Evolutionary conservation across 78 protist genomes (phyloP), one percentile per base, ranked within the genome.

Genomic region (Pigoraptor vietnamica): DNA sequence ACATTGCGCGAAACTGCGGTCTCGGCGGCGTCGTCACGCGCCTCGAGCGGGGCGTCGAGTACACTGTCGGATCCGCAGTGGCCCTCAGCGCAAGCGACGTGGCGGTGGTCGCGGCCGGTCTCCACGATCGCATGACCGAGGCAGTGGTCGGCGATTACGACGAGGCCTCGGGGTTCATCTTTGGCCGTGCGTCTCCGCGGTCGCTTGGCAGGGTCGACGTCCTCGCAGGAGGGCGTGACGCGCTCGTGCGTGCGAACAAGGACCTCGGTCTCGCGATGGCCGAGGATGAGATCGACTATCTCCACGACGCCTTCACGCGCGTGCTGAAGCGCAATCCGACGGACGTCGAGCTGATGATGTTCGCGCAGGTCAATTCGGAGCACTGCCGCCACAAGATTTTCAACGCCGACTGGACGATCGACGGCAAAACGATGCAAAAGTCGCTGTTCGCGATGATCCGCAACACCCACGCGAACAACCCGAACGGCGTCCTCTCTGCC

Each of bases 81-180:
- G 1, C 84, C 84, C 35, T 81, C n/a, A 23, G 14, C 1, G 35
- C 21, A 2, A 24, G 25, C 34, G 84, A 29, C 84, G n/a, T 81
- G 10, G 34, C 33, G 34, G 34, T 24, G 35, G 33, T 81, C 14
- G 84, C n/a, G 14, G 84, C 35, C 1, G 33, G 33, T 1, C 84
- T 29, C 14, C 97, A 97, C 89, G 99, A 97, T 81, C 95, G 97
- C 40, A 97, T 97, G 99, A 97, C 98, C 79, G 96, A 97, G 95
- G n/a, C n/a, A n/a, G 55, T 83, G 39, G 89, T 88, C 24, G 95
- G 93, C 93, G 55, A 1, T 34, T 21, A 6, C 14, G 34, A 24
- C 34, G n/a, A 23, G 24, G n/a, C 14, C 84, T 23, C 25, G 14
- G 84, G 21, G 84, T 6, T 1, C 84, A 9, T 81, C 14, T 81